Base-by-base conservation (phyloP, 2,329 filamentous ascomycete genomes). In the Lasiodiplodia sp. region DNA sequence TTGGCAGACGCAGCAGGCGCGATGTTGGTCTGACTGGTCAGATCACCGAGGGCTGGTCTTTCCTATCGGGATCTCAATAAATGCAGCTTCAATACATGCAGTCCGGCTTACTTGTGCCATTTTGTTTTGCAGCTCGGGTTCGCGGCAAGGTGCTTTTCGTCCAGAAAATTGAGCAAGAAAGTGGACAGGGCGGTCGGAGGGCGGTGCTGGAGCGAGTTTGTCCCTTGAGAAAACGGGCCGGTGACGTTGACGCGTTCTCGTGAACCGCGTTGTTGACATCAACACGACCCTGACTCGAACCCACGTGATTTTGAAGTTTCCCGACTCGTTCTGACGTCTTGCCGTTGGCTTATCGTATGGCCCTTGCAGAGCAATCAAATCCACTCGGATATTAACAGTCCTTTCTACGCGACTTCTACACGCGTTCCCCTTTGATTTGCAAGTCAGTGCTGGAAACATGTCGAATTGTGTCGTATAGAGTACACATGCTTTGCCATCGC, bases 401-500 rank as follows among this genome's bases (percentile, higher is more conserved):
- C 14, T 31, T 16, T 31, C 31, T 37, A 5, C 28, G 7, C 10
- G n/a, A 7, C 23, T 31, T 31, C 31, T 37, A 2, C 28, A 23
- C 37, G 11, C 23, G 8, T 31, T 31, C n/a, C 21, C 31, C 23
- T 8, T 56, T 6, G 53, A 38, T 18, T 44, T 16, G 18, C 40
- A 44, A 18, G 16, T 5, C 6, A 31, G 8, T 55, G 51, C 23
- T 11, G 12, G 31, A 18, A 40, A n/a, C 18, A 28, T 38, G 10
- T 38, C 40, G 2, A 47, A 6, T 28, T 60, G 38, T 38, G 38
- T 31, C 57, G 21, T 10, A 11, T 64, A 52, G 47, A 52, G 31
- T 64, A 64, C 60, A 53, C 40, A 34, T 23, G 21, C 21, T 31
- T 40, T 34, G 40, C 38, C 40, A 47, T 47, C 44, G 5, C 53